Evolutionary conservation across 495 filamentous ascomycete species (phyloP).

Genomic region (Lasiosphaeria hispida): DNA sequence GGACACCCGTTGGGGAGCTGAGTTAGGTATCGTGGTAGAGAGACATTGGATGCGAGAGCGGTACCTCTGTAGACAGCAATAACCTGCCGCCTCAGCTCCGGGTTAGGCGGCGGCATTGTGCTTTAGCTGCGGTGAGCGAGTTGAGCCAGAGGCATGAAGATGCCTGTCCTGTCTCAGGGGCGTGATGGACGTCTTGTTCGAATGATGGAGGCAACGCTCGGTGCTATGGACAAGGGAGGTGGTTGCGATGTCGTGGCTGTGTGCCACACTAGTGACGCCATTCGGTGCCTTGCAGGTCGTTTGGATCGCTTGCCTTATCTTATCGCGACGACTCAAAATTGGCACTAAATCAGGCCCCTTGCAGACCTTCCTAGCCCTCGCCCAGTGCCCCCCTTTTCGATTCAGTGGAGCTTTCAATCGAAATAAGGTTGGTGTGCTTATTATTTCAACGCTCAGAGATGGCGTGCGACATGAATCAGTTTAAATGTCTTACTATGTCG

Average conservation of each 20-base stretch:
- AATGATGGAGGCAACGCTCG: background rate
- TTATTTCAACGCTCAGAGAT: too few relatives aligned
- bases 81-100: conserved; percentile 71
- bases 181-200: too few relatives aligned
- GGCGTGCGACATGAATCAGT: too few relatives aligned
- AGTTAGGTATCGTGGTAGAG: background rate
- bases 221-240: background rate
- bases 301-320: background rate
- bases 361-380: background rate
- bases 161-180: background rate
- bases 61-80: conserved; percentile 89
- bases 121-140: background rate
- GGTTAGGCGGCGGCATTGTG: conserved; percentile 35
- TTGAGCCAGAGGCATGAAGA: background rate
- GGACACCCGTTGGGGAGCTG: background rate
- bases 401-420: too few relatives aligned
- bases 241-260: background rate
- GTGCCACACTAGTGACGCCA: background rate
- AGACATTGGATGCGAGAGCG: conserved; percentile 3
- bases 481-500: too few relatives aligned
- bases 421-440: too few relatives aligned
- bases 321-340: background rate
- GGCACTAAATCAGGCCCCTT: background rate
- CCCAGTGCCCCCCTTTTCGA: background rate
- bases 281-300: background rate